Conservation (phyloP, 164 flowering plant species). For the Piper longum region DNA sequence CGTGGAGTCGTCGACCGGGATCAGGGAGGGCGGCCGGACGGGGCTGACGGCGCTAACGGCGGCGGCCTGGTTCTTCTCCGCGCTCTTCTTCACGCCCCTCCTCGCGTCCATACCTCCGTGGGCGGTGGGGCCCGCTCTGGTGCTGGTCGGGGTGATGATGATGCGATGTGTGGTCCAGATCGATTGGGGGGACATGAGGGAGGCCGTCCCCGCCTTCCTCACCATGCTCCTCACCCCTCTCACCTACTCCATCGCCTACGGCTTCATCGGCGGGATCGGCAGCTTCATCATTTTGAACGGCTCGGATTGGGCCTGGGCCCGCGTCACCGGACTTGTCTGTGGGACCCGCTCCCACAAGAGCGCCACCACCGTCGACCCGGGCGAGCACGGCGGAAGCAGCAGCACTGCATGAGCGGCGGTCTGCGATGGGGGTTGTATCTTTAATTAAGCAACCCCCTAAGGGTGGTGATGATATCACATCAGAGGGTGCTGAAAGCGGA, state of each 20-base stretch:
- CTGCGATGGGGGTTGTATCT: too few relatives aligned
- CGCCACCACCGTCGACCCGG: too few relatives aligned
- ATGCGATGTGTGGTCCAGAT: constrained; percentile 82
- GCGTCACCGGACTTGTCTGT: background rate
- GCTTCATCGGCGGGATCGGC: constrained; percentile 79
- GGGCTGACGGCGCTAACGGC: constrained; percentile 79
- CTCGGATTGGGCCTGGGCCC: constrained; percentile 48
- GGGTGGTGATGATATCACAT: too few relatives aligned
- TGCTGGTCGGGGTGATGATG: constrained; percentile 86
- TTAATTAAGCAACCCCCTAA: too few relatives aligned
- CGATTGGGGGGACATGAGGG: constrained; percentile 72
- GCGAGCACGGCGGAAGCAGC: too few relatives aligned
- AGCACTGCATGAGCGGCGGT: too few relatives aligned
- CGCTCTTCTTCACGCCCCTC: constrained; percentile 78
- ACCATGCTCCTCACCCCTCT: constrained; percentile 72
- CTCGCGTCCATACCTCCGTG: constrained; percentile 86
- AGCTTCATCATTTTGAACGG: constrained; percentile 47
- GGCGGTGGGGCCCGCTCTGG: constrained; percentile 94
- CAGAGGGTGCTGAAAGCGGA: too few relatives aligned
- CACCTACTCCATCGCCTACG: constrained; percentile 84
- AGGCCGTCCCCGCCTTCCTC: constrained; percentile 79
- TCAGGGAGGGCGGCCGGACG: constrained; percentile 84
- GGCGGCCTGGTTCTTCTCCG: constrained; percentile 50
- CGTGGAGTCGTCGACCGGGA: constrained; percentile 81
- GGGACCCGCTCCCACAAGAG: too few relatives aligned